Evolutionary conservation across 192 early-diverging fungal species (phyloP).

Genomic region (Gryganskiella cystojenkinii): DNA sequence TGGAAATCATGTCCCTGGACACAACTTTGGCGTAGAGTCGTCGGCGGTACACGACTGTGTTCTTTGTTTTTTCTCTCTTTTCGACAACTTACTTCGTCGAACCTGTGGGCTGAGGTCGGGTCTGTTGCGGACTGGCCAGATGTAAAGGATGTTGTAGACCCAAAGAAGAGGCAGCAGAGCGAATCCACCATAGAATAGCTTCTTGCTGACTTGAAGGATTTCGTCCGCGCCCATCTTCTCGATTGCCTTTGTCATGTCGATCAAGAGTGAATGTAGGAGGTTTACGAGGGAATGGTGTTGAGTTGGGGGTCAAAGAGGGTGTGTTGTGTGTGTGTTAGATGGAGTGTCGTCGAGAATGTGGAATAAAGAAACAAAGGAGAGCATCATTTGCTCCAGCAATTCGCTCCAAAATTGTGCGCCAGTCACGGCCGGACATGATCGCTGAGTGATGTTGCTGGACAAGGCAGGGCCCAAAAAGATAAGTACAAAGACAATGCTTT

Average conservation of each 20-base stretch:
- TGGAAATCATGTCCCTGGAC: no score
- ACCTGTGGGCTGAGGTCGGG: conserved; percentile 61
- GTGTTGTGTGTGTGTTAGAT: background rate
- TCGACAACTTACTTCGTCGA: conserved; percentile 59
- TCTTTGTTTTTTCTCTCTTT: no score
- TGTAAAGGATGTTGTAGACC: conserved; percentile 76
- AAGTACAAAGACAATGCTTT: no score
- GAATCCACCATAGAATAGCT: conserved; percentile 68
- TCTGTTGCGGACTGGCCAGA: conserved; percentile 66
- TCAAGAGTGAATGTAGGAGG: no score
- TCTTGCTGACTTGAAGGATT: conserved; percentile 66
- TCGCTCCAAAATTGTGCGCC: no score
- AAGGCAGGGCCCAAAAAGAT: no score
- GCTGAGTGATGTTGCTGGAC: no score
- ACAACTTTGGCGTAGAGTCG: background rate
- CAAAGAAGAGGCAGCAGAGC: conserved; percentile 72
- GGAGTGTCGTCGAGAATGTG: no score
- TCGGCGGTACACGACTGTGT: background rate
- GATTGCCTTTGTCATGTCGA: conserved; percentile 43
- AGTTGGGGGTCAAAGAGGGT: background rate
- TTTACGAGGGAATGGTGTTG: background rate
- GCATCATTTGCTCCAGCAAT: no score
- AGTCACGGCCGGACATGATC: no score
- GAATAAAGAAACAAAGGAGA: no score
- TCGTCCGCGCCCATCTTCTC: conserved; percentile 64